A percentile compares a stretch with the other conserved stretches of the same genome.
These are phyloP conservation scores for Pseudoneurospora amorphoporcata DNA, from an alignment of 495 filamentous ascomycete genomes.

Conservation along the genomic window DNA sequence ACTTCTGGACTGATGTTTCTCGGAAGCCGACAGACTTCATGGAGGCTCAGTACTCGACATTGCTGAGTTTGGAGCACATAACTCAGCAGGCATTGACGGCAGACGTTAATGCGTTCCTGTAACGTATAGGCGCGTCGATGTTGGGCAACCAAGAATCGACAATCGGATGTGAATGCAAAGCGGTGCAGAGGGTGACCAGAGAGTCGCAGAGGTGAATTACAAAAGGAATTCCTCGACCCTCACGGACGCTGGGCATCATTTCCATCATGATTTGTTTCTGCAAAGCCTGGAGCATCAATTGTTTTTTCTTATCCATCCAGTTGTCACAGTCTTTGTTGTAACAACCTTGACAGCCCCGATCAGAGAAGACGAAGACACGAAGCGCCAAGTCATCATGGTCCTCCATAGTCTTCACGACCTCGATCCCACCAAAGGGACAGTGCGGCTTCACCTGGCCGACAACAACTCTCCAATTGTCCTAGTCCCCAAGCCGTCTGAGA, in stretches of 20 bases:
- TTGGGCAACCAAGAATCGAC: background rate
- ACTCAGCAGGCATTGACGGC: background rate
- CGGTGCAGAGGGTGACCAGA: background rate
- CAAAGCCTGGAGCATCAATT: background rate
- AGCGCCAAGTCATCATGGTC: slow-evolving; percentile 9
- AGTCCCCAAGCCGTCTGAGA: slow-evolving; percentile 21
- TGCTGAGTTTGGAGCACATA: background rate
- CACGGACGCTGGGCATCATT: background rate
- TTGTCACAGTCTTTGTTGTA: background rate
- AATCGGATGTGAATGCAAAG: background rate
- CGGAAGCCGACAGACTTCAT: background rate
- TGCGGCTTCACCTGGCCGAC: slow-evolving; percentile 15
- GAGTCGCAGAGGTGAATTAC: background rate
- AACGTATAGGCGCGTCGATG: background rate
- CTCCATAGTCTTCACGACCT: slow-evolving; percentile 23
- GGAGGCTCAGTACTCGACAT: background rate
- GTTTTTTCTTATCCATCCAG: background rate
- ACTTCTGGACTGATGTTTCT: background rate
- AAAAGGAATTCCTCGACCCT: background rate
- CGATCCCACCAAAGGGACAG: slow-evolving; percentile 20
- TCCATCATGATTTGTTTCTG: background rate
- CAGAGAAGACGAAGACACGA: background rate
- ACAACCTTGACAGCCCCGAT: background rate
- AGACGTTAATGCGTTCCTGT: background rate
- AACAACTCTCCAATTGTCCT: slow-evolving; percentile 18